Conservation (phyloP, 208 protist species). For the Zelonia costaricensis region DNA sequence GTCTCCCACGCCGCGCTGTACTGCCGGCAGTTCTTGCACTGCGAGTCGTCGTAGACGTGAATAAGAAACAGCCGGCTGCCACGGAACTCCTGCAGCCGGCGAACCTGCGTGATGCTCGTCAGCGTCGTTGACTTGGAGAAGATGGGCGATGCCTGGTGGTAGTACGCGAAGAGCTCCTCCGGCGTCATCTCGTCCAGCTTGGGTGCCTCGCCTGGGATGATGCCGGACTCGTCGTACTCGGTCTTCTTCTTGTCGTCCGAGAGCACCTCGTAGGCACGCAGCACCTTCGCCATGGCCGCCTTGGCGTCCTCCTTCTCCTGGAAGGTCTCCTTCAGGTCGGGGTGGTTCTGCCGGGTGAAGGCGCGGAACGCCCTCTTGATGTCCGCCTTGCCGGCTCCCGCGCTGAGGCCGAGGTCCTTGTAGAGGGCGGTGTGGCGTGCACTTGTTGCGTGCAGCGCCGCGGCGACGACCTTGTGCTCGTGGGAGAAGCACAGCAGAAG, state of each 20-base stretch:
- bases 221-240: slow-evolving; percentile 74
- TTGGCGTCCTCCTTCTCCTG: slow-evolving; percentile 88
- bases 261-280: slow-evolving; percentile 81
- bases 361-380: slow-evolving; percentile 82
- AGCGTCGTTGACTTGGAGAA: slow-evolving; percentile 73
- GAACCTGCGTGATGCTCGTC: slow-evolving; percentile 34
- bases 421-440: slow-evolving; percentile 60
- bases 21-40: slow-evolving; percentile 54
- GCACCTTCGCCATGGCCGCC: slow-evolving; percentile 76
- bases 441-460: slow-evolving; percentile 9
- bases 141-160: slow-evolving; percentile 73
- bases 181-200: slow-evolving; percentile 49
- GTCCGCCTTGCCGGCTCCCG: slow-evolving; percentile 51
- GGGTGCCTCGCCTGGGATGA: slow-evolving; percentile 60
- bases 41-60: slow-evolving; percentile 72
- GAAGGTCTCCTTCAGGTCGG: slow-evolving; percentile 84
- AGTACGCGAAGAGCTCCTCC: slow-evolving; percentile 72
- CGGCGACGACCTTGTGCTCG: slow-evolving; percentile 2
- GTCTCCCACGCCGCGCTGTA: slow-evolving; percentile 72
- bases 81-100: slow-evolving; percentile 62
- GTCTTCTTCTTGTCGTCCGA: slow-evolving; percentile 64
- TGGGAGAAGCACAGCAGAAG: slow-evolving; percentile 16
- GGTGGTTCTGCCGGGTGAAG: slow-evolving; percentile 79
- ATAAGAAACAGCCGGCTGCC: slow-evolving; percentile 70
- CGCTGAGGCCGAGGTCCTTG: slow-evolving; percentile 55